phyloP scores from a whole-genome alignment of 1,284 basidiomycete species.

The Mycena citricolor region DNA sequence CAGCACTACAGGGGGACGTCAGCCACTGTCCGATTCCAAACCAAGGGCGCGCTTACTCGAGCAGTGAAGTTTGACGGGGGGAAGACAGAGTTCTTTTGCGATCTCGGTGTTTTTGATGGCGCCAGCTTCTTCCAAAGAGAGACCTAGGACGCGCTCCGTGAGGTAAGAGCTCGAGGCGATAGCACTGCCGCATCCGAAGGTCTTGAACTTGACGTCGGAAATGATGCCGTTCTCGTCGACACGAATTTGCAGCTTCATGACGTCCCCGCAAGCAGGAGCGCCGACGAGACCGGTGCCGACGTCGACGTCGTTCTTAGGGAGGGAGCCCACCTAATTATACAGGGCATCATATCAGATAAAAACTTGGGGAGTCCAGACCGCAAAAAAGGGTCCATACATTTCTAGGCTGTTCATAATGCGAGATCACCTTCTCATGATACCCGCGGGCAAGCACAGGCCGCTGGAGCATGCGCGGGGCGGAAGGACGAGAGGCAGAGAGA shows the following conservation, averaged over 20 bases:
- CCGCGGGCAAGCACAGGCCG: slow-evolving; percentile 57
- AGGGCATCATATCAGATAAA: slow-evolving; percentile 62
- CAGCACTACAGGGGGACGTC: slow-evolving; percentile 60
- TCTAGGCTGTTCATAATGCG: slow-evolving; percentile 93
- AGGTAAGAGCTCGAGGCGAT: slow-evolving; percentile 97
- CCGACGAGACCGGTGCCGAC: slow-evolving; percentile 98
- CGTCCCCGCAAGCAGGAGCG: slow-evolving; percentile 93
- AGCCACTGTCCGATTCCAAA: too few species aligned
- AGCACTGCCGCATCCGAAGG: slow-evolving; percentile 95
- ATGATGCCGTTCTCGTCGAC: slow-evolving; percentile 95
- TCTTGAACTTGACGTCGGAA: slow-evolving; percentile 98
- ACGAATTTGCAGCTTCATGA: slow-evolving; percentile 99
- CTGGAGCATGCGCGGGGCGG: slow-evolving; percentile 38
- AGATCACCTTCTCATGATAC: slow-evolving; percentile 94
- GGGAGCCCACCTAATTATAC: slow-evolving; percentile 90
- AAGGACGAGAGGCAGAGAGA: slow-evolving; percentile 46
- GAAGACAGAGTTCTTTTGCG: slow-evolving; percentile 92
- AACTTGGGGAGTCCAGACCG: slow-evolving; percentile 30
- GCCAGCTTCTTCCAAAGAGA: slow-evolving; percentile 91
- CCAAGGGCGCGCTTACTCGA: slow-evolving; percentile 60
- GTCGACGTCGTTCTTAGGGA: slow-evolving; percentile 87
- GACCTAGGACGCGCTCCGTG: slow-evolving; percentile 97
- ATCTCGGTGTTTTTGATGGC: slow-evolving; percentile 99
- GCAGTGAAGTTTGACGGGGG: slow-evolving; percentile 95
- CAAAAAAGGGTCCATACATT: slow-evolving; percentile 64